Base-by-base conservation (phyloP, 2,329 filamentous ascomycete species). In the Trichoderma sp. region DNA sequence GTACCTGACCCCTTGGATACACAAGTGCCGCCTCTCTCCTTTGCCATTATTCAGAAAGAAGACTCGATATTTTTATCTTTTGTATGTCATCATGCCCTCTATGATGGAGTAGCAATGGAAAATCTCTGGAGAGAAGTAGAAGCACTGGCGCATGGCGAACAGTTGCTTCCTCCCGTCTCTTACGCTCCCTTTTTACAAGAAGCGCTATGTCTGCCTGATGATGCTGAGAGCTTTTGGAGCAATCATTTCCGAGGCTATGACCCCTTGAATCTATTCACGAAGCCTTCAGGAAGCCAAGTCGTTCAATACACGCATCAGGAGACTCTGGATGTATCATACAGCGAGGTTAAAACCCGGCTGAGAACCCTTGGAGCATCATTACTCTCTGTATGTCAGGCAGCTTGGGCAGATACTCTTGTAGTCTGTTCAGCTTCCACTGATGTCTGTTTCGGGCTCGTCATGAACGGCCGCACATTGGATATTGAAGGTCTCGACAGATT, bases 401-500 rank as follows among this genome's bases (percentile, higher is more conserved):
- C 90, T 1, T 97, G 94, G 93, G 87, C 89, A 0, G 87, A 87
- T 56, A 81, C 92, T 0, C 78, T 97, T 1, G 83, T 87, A 0
- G 82, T 87, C 3, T 82, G 89, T 3, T 85, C 90, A 2, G 79
- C 84, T 1, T 82, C 83, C 6, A 79, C 83, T 0, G 94, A 97
- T 76, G 77, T 97, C 6, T 96, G 93, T 79, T 97, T 98, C 77
- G 95, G 95, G 0, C 96, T 93, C 76, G 91, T 98, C 3, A 87
- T 95, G 71, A 95, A 90, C 77, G 94, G 95, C 1, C 89, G 95
- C 8, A 91, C 90, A 0, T 78, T 93, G 11, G 82, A 88, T 0
- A 80, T 95, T 3, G 86, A 91, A 6, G 88, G 87, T 0, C 84
- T 95, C 12, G 90, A 95, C 47, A 84, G 86, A 4, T 86, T 97